These are phyloP conservation scores for Phytophthora pistaciae DNA, from an alignment of 352 stramenopile species.

Conservation along the genomic window DNA sequence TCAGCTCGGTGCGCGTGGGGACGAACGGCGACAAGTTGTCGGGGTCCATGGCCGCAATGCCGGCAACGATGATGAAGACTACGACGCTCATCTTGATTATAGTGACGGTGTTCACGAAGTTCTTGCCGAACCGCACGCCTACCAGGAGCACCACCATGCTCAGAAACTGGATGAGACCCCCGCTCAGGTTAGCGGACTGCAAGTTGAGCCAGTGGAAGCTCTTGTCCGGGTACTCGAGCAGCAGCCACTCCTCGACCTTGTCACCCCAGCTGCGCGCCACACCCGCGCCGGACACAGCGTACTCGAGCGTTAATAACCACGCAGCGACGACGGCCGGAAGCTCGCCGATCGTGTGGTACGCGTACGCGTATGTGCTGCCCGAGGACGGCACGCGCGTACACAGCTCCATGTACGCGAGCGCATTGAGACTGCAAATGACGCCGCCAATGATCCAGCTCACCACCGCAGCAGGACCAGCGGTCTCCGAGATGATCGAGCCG, in stretches of 20 bases:
- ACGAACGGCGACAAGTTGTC: slow-evolving; percentile 90
- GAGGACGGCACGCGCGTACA: slow-evolving; percentile 83
- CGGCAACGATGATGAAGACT: slow-evolving; percentile 89
- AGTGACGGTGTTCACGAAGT: slow-evolving; percentile 86
- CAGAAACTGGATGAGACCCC: slow-evolving; percentile 70
- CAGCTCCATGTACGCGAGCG: slow-evolving; percentile 90
- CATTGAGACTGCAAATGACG: slow-evolving; percentile 74
- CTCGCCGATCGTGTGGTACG: slow-evolving; percentile 92
- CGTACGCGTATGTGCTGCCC: slow-evolving; percentile 92
- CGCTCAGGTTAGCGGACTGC: slow-evolving; percentile 57
- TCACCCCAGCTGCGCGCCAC: slow-evolving; percentile 93
- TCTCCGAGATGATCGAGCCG: slow-evolving; percentile 70
- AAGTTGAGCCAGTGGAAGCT: slow-evolving; percentile 62
- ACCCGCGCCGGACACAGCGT: slow-evolving; percentile 86
- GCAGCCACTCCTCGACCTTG: slow-evolving; percentile 85
- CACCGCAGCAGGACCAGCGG: slow-evolving; percentile 75
- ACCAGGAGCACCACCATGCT: slow-evolving; percentile 74
- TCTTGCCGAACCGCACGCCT: slow-evolving; percentile 89
- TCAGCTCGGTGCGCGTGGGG: slow-evolving; percentile 36
- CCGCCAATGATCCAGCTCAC: slow-evolving; percentile 81
- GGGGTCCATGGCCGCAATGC: slow-evolving; percentile 76
- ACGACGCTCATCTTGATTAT: slow-evolving; percentile 82
- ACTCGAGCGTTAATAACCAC: slow-evolving; percentile 92
- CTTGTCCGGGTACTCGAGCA: slow-evolving; percentile 45
- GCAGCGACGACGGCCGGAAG: slow-evolving; percentile 88